Evolutionary conservation across 2,329 filamentous ascomycete genomes (phyloP).

Genomic region (Orbilia javanica): DNA sequence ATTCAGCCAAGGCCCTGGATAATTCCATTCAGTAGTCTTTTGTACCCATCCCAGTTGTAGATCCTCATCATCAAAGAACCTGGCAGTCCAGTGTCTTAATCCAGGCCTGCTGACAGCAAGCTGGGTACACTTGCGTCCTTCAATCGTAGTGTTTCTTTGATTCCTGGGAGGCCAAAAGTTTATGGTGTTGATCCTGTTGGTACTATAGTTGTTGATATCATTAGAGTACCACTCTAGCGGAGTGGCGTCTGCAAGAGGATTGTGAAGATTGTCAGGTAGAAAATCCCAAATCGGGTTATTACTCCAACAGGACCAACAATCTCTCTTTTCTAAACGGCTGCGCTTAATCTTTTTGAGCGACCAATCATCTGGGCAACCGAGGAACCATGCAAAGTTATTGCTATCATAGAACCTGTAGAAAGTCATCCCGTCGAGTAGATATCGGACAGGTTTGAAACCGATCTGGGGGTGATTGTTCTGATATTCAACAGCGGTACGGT

Average conservation of each 20-base stretch:
- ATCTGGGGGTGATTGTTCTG: slow-evolving; percentile 1
- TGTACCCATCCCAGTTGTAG: not conserved
- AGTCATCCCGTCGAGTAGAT: not conserved
- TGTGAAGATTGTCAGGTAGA: not conserved
- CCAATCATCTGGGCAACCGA: not conserved
- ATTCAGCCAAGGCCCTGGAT: not conserved
- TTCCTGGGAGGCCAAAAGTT: slow-evolving; percentile 8
- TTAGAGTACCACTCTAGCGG: slow-evolving; percentile 5
- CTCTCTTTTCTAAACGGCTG: not conserved
- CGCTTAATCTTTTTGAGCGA: not conserved
- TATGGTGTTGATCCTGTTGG: not conserved
- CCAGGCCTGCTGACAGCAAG: not conserved
- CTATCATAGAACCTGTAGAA: slow-evolving; percentile 1
- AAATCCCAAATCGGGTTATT: slow-evolving; percentile 16
- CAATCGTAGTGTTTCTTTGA: not conserved
- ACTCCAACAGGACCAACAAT: not conserved
- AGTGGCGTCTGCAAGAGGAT: not conserved
- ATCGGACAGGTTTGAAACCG: not conserved
- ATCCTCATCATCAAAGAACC: slow-evolving; percentile 3
- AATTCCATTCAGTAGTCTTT: slow-evolving; percentile 8
- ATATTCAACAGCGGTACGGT: slow-evolving; percentile 7
- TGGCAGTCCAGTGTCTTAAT: slow-evolving; percentile 9
- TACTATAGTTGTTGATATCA: slow-evolving; percentile 11
- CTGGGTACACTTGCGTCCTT: not conserved
- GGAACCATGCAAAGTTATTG: slow-evolving; percentile 14